phyloP scores from a whole-genome alignment of 306 rosid genomes.

The Glycine latifolia region DNA sequence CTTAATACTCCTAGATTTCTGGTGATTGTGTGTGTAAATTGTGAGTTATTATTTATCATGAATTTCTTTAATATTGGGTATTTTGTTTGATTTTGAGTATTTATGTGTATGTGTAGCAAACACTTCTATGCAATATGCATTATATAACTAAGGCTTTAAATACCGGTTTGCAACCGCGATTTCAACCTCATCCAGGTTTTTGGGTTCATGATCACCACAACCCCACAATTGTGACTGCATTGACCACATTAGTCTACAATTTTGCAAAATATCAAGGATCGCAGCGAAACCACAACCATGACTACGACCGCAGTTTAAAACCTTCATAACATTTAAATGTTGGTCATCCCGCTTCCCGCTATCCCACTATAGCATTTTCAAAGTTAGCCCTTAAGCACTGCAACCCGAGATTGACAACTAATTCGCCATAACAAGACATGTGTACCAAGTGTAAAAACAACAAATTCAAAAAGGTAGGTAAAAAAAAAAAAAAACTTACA shows the following conservation, averaged over 20 bases:
- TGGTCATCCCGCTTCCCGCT: not conserved
- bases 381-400: not conserved
- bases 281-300: not conserved
- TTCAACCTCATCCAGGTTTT: not conserved
- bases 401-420: not conserved
- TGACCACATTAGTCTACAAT: not conserved
- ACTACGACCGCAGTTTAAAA: not conserved
- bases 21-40: not conserved
- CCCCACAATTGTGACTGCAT: not conserved
- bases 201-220: not conserved
- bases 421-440: not conserved
- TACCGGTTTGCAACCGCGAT: not conserved
- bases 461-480: not conserved
- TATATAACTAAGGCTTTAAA: not conserved
- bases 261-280: not conserved
- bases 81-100: not conserved
- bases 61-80: not conserved
- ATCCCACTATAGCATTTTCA: not conserved
- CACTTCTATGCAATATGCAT: not conserved
- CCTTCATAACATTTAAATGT: not conserved
- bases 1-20: not conserved
- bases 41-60: not conserved
- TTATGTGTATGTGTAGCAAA: not conserved
- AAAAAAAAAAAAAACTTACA: slow-evolving; percentile 60
- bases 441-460: not conserved